phyloP scores from a whole-genome alignment of 2,329 filamentous ascomycete genomes.

The Pseudogymnoascus sp. region DNA sequence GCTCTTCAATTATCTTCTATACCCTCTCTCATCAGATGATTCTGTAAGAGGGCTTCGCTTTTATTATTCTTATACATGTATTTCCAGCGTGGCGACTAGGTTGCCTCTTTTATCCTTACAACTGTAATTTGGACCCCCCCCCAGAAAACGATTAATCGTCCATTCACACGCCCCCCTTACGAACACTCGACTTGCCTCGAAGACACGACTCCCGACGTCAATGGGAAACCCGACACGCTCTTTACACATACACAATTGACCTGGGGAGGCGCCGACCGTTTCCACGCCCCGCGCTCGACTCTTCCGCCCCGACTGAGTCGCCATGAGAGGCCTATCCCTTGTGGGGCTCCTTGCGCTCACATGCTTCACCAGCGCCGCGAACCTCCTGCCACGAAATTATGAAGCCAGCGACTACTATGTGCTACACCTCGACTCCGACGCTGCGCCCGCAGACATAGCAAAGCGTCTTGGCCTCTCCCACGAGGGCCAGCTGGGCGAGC shows the following conservation, averaged over 20 bases:
- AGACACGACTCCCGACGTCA: neutral
- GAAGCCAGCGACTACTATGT: conserved; percentile 86
- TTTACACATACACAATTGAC: neutral
- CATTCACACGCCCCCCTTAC: neutral
- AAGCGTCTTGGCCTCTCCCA: conserved; percentile 65
- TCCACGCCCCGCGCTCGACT: neutral
- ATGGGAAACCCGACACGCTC: neutral
- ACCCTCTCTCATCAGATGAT: neutral
- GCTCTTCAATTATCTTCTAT: neutral
- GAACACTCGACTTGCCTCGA: neutral
- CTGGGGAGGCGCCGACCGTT: neutral
- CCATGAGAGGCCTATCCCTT: conserved; percentile 36
- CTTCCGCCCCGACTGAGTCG: conserved; percentile 12
- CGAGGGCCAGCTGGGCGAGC: conserved; percentile 71
- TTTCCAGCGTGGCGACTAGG: neutral
- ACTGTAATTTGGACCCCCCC: neutral
- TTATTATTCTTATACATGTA: neutral
- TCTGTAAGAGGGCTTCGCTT: neutral
- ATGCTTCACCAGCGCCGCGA: conserved; percentile 38
- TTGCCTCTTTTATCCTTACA: neutral
- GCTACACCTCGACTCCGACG: conserved; percentile 64
- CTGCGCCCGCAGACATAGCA: conserved; percentile 62
- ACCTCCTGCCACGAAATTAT: conserved; percentile 58
- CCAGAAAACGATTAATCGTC: neutral
- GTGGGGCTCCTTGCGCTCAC: conserved; percentile 47